phyloP scores from a whole-genome alignment of 2,329 filamentous ascomycete genomes.

The Rhinocladiella mackenziei region DNA sequence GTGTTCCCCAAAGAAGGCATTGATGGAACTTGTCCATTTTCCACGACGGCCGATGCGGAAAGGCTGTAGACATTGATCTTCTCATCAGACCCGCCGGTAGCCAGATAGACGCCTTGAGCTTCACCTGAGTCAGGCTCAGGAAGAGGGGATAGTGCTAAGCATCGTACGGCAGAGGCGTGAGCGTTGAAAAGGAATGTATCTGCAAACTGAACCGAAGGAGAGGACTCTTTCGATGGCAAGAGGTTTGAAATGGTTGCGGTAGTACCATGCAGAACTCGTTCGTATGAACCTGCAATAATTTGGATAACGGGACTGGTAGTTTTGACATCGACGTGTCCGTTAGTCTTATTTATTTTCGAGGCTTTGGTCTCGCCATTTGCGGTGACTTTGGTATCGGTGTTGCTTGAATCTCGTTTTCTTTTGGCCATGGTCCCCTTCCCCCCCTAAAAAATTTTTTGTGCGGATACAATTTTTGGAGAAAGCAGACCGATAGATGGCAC shows the following conservation, averaged over 20 bases:
- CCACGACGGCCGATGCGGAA: slow-evolving; percentile 62
- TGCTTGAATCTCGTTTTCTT: slow-evolving; percentile 40
- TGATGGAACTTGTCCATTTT: slow-evolving; percentile 52
- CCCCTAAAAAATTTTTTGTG: too few relatives aligned
- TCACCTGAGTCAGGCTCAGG: slow-evolving; percentile 50
- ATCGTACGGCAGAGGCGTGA: slow-evolving; percentile 83
- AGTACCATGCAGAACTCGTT: slow-evolving; percentile 84
- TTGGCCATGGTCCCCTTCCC: slow-evolving; percentile 45
- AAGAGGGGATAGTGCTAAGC: slow-evolving; percentile 76
- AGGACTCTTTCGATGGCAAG: slow-evolving; percentile 25
- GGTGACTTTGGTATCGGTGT: slow-evolving; percentile 3
- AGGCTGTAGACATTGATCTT: slow-evolving; percentile 92
- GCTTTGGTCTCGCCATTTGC: slow-evolving; percentile 18
- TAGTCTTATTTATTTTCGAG: slow-evolving; percentile 30
- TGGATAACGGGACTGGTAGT: slow-evolving; percentile 61
- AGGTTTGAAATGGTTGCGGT: slow-evolving; percentile 62
- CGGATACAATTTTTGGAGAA: slow-evolving; percentile 8
- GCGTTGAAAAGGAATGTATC: slow-evolving; percentile 96
- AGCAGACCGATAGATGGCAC: too few relatives aligned
- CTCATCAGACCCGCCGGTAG: slow-evolving; percentile 88
- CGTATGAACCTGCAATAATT: slow-evolving; percentile 89
- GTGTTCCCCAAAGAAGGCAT: slow-evolving; percentile 67
- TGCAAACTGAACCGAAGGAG: slow-evolving; percentile 61
- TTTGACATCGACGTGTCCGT: slow-evolving; percentile 31
- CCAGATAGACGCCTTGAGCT: slow-evolving; percentile 80